Evolutionary conservation across 305 asterid species (phyloP).

Genomic region (Solanum hybrid): DNA sequence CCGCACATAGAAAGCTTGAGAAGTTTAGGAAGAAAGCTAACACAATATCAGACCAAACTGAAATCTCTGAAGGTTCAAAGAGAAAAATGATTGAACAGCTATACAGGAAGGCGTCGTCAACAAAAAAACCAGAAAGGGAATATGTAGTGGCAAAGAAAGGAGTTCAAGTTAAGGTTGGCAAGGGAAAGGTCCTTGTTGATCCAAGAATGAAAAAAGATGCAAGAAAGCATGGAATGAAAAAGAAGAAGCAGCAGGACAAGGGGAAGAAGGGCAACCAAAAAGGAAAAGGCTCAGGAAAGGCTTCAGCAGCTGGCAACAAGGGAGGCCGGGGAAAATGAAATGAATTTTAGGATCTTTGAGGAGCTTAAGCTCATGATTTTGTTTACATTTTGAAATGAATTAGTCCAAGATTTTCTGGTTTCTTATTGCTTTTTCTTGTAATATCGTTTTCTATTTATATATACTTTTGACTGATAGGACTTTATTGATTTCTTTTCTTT

Average conservation of each 20-base stretch:
- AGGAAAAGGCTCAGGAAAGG: conserved; percentile 39
- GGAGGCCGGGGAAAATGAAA: conserved; percentile 21
- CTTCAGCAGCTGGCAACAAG: conserved; percentile 20
- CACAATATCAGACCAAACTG: conserved; percentile 70
- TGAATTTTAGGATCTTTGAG: conserved; percentile 7
- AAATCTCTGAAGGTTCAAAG: conserved; percentile 72
- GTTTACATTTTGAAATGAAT: background rate
- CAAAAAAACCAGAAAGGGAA: conserved; percentile 54
- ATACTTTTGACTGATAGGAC: background rate
- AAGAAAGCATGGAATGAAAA: conserved; percentile 48
- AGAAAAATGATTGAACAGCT: conserved; percentile 73
- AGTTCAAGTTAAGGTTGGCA: conserved; percentile 69
- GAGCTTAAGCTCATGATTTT: background rate
- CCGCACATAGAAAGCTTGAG: conserved; percentile 48
- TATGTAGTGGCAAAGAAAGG: conserved; percentile 97
- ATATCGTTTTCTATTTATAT: background rate
- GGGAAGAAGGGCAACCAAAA: conserved; percentile 48
- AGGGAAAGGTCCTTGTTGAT: conserved; percentile 90
- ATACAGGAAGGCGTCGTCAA: conserved; percentile 59
- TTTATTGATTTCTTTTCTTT: background rate
- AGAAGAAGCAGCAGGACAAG: conserved; percentile 37
- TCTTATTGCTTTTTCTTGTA: background rate
- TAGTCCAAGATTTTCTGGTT: background rate
- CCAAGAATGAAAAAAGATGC: conserved; percentile 78
- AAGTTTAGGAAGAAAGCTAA: conserved; percentile 87